Evolutionary conservation across 805 yeast genomes (phyloP), one percentile per base, ranked within the genome.

Genomic region (Cyberlindnera lachancei): DNA sequence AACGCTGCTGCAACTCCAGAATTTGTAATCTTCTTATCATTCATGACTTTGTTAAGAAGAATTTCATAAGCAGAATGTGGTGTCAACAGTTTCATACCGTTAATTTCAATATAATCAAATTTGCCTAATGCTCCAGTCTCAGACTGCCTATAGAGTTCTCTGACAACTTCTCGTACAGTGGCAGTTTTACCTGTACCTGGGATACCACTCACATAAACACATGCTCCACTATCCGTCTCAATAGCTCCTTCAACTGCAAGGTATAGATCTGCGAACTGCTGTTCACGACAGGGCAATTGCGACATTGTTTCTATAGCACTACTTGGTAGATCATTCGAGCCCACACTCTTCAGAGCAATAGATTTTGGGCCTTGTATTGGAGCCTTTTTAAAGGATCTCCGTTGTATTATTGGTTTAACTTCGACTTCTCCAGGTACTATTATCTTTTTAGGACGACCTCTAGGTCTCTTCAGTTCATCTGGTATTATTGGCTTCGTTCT

Each of bases 121-220:
- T 56, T 52, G 3, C 59, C 56, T 20, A 71, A 33, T 25, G 61
- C 66, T 4, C 56, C 58, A 11, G 55, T 63, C n/a, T 49, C 47
- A 8, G 55, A 48, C n/a, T 59, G 58, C 12, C 55, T 50, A 27
- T 70, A 66, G 22, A 92, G 57, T 46, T 81, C 86, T 21, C 74
- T 68, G 17, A 92, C 70, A 0, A 83, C 96, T 48, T 87, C 95
- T 34, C 95, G 61, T 3, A 90, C 77, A 0, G 97, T 90, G 4
- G 94, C 92, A 0, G 98, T 90, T 52, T 92, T 92, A 10, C 98
- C 98, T 3, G 94, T 90, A 7, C 99, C 99, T 0, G 99, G 98
- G 0, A 96, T 86, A 4, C 99, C 99, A 56, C 95, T 85, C 9
- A 92, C 76, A 52, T 88, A 92, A 6, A 92, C 58, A 43, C 95